Percentiles rank a stretch among this genome's conserved stretches.
These are phyloP conservation scores for Physcomitrium patens DNA, from an alignment of 225 moss, liverwort and hornwort genomes.

Conservation along the genomic window DNA sequence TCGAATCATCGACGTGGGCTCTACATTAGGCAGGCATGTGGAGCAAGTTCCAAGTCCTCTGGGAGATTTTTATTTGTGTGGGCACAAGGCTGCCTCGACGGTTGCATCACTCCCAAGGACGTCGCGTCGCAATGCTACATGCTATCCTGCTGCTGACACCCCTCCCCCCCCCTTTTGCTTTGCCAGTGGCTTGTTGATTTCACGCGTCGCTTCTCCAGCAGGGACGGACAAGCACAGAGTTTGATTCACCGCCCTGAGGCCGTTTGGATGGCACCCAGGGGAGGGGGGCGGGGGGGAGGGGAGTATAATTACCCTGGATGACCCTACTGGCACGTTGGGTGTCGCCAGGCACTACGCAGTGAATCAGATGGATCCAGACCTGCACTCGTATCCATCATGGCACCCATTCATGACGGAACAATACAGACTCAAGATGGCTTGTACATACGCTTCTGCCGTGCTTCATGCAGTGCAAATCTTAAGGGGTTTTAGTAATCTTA, in stretches of 20 bases:
- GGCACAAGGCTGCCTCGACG: not conserved
- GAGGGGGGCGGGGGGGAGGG: too few relatives aligned
- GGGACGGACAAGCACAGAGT: not conserved
- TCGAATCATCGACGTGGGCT: too few relatives aligned
- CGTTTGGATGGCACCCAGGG: slow-evolving; percentile 35
- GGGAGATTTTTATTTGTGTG: too few relatives aligned
- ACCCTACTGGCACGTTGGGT: slow-evolving; percentile 18
- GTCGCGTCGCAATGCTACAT: slow-evolving; percentile 1
- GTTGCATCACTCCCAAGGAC: slow-evolving; percentile 9
- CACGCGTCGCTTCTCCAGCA: slow-evolving; percentile 7
- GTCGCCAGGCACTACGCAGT: too few relatives aligned
- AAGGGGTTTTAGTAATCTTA: not conserved
- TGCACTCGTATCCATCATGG: slow-evolving; percentile 8
- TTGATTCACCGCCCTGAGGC: slow-evolving; percentile 30
- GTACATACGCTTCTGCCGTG: slow-evolving; percentile 1
- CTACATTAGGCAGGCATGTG: too few relatives aligned
- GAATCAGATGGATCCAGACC: slow-evolving; percentile 2
- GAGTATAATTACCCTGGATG: slow-evolving; percentile 27
- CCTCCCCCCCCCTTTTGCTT: too few relatives aligned
- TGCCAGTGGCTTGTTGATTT: slow-evolving; percentile 6
- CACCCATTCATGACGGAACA: slow-evolving; percentile 1
- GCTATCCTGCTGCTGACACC: slow-evolving; percentile 6
- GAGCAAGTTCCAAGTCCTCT: too few relatives aligned
- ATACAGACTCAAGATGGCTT: not conserved
- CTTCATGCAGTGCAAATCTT: slow-evolving; percentile 4